Evolutionary conservation across 495 filamentous ascomycete species (phyloP).

Genomic region (Penicillium crystallinum): DNA sequence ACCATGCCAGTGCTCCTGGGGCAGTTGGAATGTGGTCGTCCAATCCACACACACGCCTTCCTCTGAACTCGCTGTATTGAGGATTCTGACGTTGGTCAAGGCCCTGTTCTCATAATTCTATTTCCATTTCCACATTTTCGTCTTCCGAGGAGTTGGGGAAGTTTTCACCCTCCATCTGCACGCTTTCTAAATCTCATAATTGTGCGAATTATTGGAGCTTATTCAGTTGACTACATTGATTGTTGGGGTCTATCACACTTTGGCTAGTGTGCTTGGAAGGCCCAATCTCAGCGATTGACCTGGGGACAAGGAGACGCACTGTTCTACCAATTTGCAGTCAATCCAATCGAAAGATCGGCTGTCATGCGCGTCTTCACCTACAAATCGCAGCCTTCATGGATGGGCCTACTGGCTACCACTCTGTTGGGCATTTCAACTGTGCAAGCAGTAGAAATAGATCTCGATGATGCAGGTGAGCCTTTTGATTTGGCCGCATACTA

Average conservation of each 20-base stretch:
- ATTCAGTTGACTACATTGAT: too few species aligned
- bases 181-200: too few species aligned
- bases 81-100: background rate
- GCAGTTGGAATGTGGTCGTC: slow-evolving; percentile 17
- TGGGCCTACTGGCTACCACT: slow-evolving; percentile 10
- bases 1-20: slow-evolving; percentile 24
- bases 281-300: background rate
- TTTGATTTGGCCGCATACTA: background rate
- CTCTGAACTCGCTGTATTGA: background rate
- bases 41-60: slow-evolving; percentile 9
- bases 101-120: slow-evolving; percentile 1
- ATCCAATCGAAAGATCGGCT: background rate
- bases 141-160: background rate
- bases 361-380: slow-evolving; percentile 11
- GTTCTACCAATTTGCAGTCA: background rate
- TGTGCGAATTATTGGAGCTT: background rate
- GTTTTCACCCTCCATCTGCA: background rate
- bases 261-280: background rate
- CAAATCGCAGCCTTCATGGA: slow-evolving; percentile 17
- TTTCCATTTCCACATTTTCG: background rate
- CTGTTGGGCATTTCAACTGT: slow-evolving; percentile 16
- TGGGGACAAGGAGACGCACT: background rate
- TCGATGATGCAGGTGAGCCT: slow-evolving; percentile 18
- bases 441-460: slow-evolving; percentile 19
- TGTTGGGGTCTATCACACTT: too few species aligned